Evolutionary conservation across 2,329 filamentous ascomycete species (phyloP), one percentile per base, ranked within the genome.

Genomic region (Neophaeococcomyces aloes): DNA sequence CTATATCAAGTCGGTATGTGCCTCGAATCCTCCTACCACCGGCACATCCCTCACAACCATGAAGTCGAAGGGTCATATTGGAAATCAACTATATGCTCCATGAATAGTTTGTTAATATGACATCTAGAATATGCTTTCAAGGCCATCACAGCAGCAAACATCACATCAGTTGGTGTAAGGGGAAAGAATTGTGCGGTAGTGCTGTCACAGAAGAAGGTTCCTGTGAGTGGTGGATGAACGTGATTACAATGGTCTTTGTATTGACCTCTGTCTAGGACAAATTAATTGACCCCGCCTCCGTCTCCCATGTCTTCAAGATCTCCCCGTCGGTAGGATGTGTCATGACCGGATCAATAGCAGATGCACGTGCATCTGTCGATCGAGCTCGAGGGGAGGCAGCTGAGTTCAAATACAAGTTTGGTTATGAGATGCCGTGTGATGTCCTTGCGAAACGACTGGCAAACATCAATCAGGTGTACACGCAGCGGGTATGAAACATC

Each of bases 401-500:
- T 46, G 89, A 98, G 64, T 98, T 98, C 72, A 80, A 81, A 67
- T 98, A 98, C 79, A 95, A 95, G 71, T 94, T 79, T 64, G 91
- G 91, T 60, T 98, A 98, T 68, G 91, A 98, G 74, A 98, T 98
- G 91, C 91, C 91, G 48, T 94, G 87, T 65, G 91, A 98, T 67
- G 91, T 87, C 41, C 70, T 98, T 59, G 86, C 91, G 53, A 98
- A 98, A 78, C 79, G 91, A 62, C 72, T 98, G 67, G 91, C 91
- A 63, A 98, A 98, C 69, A 95, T 98, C 72, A 95, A 86, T 68
- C 91, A 98, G 69, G 91, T 98, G 54, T 98, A 96, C 69, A 98
- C 91, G 56, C 91, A 98, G 71, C 75, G 87, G 66, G 91, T 96
- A 69, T 64, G 75, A 62, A 30, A 29, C 38, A 43, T 21, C 44